Conservation (phyloP, 73 alveolate species). For the Uronychia binucleata region DNA sequence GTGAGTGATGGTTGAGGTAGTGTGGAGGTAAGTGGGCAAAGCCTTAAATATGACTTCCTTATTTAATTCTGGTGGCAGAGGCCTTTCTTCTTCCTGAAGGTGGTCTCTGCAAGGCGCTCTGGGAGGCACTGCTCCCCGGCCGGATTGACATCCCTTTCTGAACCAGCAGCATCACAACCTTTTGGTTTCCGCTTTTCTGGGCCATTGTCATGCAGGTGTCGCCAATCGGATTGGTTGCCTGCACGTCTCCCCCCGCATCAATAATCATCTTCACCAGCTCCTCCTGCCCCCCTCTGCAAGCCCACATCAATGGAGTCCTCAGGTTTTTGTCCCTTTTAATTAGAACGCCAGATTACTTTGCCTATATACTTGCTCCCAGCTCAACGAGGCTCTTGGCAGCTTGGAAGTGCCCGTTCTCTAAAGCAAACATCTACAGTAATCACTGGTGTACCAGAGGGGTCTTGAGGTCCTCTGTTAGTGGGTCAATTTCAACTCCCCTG, state of each 20-base stretch:
- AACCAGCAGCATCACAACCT: conserved; percentile 40
- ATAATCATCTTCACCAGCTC: conserved; percentile 47
- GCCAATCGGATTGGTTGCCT: conserved; percentile 36
- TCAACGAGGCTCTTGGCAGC: conserved; percentile 51
- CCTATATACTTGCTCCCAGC: conserved; percentile 36
- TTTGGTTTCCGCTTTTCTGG: conserved; percentile 48
- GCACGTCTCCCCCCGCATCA: conserved; percentile 39
- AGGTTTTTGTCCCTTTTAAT: conserved; percentile 15
- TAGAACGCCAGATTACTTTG: neutral
- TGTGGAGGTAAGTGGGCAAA: no score
- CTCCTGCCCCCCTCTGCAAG: conserved; percentile 43
- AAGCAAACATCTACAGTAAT: conserved; percentile 24
- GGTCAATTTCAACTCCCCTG: conserved; percentile 62
- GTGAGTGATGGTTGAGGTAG: no score
- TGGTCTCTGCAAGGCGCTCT: neutral
- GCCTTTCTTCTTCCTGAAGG: neutral
- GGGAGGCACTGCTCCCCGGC: conserved; percentile 39
- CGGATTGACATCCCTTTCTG: conserved; percentile 47
- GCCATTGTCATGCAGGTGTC: conserved; percentile 36
- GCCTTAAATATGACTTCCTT: no score
- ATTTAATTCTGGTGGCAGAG: neutral
- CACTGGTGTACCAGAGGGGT: conserved; percentile 32
- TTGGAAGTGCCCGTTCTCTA: conserved; percentile 26
- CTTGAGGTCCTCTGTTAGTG: conserved; percentile 22
- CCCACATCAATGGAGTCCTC: conserved; percentile 63